Conservation (phyloP, 805 yeast species). For the Saccharomycopsis olivae region DNA sequence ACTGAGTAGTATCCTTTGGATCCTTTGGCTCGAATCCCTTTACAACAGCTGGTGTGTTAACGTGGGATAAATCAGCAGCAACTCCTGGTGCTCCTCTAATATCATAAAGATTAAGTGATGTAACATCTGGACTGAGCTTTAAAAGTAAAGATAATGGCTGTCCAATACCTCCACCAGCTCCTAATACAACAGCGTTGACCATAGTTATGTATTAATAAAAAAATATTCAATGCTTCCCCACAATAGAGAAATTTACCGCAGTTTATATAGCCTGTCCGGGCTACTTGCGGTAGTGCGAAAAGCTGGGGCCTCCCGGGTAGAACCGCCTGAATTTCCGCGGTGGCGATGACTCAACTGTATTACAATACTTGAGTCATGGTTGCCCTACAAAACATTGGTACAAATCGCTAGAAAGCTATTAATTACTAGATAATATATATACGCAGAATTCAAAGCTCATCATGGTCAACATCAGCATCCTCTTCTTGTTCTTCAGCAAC, state of each 20-base stretch:
- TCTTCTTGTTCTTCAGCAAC: conserved; percentile 19
- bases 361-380: too few relatives aligned
- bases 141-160: conserved; percentile 55
- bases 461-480: conserved; percentile 17
- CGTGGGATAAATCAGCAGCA: conserved; percentile 69
- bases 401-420: too few relatives aligned
- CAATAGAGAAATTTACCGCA: too few relatives aligned
- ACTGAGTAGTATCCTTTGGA: conserved; percentile 48
- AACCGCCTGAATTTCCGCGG: too few relatives aligned
- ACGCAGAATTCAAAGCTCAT: conserved; percentile 19
- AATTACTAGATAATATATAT: too few relatives aligned
- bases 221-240: too few relatives aligned
- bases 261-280: too few relatives aligned
- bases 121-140: conserved; percentile 59
- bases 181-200: conserved; percentile 60
- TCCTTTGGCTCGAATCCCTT: conserved; percentile 36
- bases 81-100: conserved; percentile 71
- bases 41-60: conserved; percentile 61
- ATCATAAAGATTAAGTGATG: conserved; percentile 61
- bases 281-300: too few relatives aligned
- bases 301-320: too few relatives aligned
- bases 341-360: too few relatives aligned
- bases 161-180: conserved; percentile 85
- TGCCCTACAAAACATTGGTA: too few relatives aligned
- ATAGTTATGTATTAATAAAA: conserved; percentile 1